phyloP scores from a whole-genome alignment of 768 basidiomycete genomes.

The Tulasnella sp. region DNA sequence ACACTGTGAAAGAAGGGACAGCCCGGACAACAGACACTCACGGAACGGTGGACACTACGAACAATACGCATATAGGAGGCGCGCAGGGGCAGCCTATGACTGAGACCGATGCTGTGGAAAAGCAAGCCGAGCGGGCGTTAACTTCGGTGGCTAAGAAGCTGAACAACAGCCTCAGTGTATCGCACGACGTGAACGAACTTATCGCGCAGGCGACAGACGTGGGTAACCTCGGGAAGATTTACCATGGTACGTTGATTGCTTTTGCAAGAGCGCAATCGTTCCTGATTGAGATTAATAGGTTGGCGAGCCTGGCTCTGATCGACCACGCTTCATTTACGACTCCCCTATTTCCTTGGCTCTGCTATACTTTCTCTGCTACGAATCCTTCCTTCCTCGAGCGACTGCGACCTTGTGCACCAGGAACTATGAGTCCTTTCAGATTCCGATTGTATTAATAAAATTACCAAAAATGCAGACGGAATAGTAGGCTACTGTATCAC shows the following conservation, averaged over 20 bases:
- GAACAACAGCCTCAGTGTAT: conserved; percentile 74
- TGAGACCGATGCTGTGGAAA: conserved; percentile 57
- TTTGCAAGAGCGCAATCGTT: not conserved
- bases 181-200: conserved; percentile 88
- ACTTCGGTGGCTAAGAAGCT: conserved; percentile 72
- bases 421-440: too few species aligned
- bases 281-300: not conserved
- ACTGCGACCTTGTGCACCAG: too few species aligned
- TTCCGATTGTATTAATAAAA: too few species aligned
- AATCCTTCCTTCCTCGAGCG: too few species aligned
- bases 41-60: not conserved
- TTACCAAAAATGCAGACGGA: too few species aligned
- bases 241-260: conserved; percentile 40
- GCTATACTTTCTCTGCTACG: too few species aligned
- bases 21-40: not conserved
- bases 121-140: conserved; percentile 85
- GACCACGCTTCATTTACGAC: too few species aligned
- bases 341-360: too few species aligned
- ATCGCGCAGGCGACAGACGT: conserved; percentile 79
- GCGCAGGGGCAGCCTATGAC: conserved; percentile 24
- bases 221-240: conserved; percentile 70
- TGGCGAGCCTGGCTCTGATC: not conserved
- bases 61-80: not conserved
- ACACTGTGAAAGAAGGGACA: not conserved
- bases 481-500: too few species aligned